Conservation (phyloP, 306 rosid species). For the Glycine tomentella region DNA sequence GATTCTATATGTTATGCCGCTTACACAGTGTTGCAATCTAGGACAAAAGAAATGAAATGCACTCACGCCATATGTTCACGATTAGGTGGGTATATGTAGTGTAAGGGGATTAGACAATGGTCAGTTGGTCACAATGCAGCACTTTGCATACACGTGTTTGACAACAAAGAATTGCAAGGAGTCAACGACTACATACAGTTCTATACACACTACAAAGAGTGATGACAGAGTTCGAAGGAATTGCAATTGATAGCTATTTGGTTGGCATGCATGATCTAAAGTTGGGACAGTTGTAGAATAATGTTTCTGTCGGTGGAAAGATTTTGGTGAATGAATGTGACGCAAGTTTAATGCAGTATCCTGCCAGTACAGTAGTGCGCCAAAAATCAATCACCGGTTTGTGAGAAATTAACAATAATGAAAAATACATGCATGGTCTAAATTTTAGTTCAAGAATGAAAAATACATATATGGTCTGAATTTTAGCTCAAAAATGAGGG, state of each 20-base stretch:
- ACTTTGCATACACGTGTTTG: background rate
- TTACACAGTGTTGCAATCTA: background rate
- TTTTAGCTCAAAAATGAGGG: too few relatives aligned
- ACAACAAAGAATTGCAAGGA: background rate
- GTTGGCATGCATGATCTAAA: background rate
- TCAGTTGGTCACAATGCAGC: background rate
- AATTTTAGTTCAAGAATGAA: too few relatives aligned
- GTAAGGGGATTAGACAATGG: background rate
- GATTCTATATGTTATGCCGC: background rate
- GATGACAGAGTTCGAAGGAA: background rate
- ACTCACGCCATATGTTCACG: background rate
- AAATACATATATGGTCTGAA: background rate
- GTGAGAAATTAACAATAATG: background rate
- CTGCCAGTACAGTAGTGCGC: background rate
- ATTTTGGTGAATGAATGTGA: slow-evolving; percentile 10
- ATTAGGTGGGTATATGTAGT: background rate
- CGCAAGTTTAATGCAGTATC: background rate
- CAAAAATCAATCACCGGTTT: background rate
- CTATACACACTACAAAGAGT: background rate
- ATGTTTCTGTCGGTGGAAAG: background rate
- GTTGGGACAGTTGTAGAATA: background rate
- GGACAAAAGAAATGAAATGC: background rate
- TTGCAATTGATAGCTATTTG: background rate
- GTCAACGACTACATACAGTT: background rate
- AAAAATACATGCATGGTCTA: background rate